Evolutionary conservation across 2,329 filamentous ascomycete genomes (phyloP).

Genomic region (Dactylonectria estremocensis): DNA sequence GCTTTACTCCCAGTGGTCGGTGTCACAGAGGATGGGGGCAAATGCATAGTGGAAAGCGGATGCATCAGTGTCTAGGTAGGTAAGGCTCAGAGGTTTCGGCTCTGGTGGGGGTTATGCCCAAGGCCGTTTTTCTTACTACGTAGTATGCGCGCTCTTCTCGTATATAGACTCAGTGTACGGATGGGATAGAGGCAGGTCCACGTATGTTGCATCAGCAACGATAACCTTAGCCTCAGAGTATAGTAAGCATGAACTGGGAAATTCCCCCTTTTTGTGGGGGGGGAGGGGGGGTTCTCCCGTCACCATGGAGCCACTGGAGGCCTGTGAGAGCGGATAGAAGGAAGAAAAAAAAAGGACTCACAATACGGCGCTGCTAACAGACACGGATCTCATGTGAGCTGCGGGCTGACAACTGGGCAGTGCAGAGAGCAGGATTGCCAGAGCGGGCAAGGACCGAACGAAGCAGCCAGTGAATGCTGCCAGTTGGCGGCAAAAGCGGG

Average conservation of each 20-base stretch:
- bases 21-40: neutral
- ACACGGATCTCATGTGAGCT: neutral
- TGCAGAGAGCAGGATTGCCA: neutral
- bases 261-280: neutral
- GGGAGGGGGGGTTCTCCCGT: neutral
- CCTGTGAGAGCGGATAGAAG: neutral
- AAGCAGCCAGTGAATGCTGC: neutral
- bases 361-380: neutral
- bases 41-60: neutral
- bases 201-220: neutral
- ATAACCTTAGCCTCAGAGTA: neutral
- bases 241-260: conserved; percentile 4
- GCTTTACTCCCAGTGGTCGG: neutral
- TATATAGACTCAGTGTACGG: neutral
- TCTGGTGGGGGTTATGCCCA: neutral
- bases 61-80: neutral
- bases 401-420: conserved; percentile 8
- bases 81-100: neutral
- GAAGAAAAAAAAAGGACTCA: neutral
- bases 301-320: neutral
- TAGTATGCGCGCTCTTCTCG: neutral
- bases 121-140: neutral
- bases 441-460: neutral
- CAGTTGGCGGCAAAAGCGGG: neutral
- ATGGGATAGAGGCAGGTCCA: neutral